These are phyloP conservation scores for Lachancea quebecensis DNA, from an alignment of 805 yeast species.

Conservation along the genomic window DNA sequence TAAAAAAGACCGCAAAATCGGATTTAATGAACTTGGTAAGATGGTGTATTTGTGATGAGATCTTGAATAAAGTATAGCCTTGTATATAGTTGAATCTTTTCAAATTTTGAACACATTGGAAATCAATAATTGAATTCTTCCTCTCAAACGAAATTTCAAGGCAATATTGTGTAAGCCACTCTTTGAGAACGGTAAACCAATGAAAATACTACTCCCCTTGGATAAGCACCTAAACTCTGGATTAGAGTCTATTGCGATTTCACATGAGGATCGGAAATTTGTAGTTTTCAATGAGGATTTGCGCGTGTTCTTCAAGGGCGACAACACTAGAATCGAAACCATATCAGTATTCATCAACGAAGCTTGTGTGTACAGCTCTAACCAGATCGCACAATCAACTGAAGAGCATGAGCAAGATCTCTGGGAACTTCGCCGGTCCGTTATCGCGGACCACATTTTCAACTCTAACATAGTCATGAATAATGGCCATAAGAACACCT, in stretches of 20 bases:
- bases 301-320: slow-evolving; percentile 10
- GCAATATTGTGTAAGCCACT: too few relatives aligned
- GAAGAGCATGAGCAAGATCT: background rate
- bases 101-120: background rate
- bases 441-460: slow-evolving; percentile 19
- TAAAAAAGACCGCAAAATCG: slow-evolving; percentile 73
- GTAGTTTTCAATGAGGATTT: slow-evolving; percentile 28
- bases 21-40: slow-evolving; percentile 61
- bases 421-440: slow-evolving; percentile 16
- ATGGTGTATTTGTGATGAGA: slow-evolving; percentile 32
- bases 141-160: background rate
- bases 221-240: slow-evolving; percentile 4
- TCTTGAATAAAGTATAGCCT: background rate
- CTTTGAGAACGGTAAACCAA: background rate
- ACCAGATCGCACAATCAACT: slow-evolving; percentile 6
- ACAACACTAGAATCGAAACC: slow-evolving; percentile 2
- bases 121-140: too few relatives aligned
- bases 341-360: slow-evolving; percentile 27
- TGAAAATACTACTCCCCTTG: slow-evolving; percentile 4
- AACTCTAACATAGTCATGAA: slow-evolving; percentile 30
- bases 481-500: slow-evolving; percentile 26
- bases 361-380: slow-evolving; percentile 17
- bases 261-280: slow-evolving; percentile 19
- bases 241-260: slow-evolving; percentile 7
- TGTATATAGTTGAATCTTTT: slow-evolving; percentile 1